Percentiles rank a stretch among this genome's conserved stretches.
Conservation (phyloP, 305 asterid genomes). For the Rubia peregrina region DNA sequence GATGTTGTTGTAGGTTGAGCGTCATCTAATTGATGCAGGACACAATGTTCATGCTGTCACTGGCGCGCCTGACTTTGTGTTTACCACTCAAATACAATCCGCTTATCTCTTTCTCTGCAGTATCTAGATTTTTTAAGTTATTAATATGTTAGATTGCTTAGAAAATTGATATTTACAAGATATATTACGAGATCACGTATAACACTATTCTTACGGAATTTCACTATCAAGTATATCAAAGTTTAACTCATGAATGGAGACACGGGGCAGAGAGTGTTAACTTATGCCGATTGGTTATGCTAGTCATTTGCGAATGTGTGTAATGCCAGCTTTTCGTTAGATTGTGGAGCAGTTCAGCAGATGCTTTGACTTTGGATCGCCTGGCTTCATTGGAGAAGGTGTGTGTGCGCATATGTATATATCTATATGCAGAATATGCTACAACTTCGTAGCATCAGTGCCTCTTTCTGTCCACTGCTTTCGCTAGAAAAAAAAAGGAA, state of each 20-base stretch:
- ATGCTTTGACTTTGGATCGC: slow-evolving; percentile 97
- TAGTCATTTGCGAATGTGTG: background rate
- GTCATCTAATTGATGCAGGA: slow-evolving; percentile 87
- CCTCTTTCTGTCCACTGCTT: too few relatives aligned
- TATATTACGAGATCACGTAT: too few relatives aligned
- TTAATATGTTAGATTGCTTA: background rate
- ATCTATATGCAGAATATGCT: too few relatives aligned
- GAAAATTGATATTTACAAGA: background rate
- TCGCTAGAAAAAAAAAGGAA: too few relatives aligned
- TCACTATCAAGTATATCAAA: too few relatives aligned
- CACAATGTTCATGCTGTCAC: slow-evolving; percentile 94
- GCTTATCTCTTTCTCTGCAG: slow-evolving; percentile 75
- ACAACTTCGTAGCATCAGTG: too few relatives aligned
- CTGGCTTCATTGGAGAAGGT: slow-evolving; percentile 96
- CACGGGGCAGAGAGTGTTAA: too few relatives aligned
- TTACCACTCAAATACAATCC: slow-evolving; percentile 71
- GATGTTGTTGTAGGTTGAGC: slow-evolving; percentile 54
- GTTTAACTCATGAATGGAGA: too few relatives aligned
- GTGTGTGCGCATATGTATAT: too few relatives aligned
- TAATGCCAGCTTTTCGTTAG: slow-evolving; percentile 62
- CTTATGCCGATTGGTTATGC: too few relatives aligned
- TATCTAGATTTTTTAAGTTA: background rate
- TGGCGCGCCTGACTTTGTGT: slow-evolving; percentile 95
- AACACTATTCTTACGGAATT: too few relatives aligned
- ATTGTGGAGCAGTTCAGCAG: slow-evolving; percentile 99